Evolutionary conservation across 2,329 filamentous ascomycete genomes (phyloP).

Genomic region (Corynespora cassiicola): DNA sequence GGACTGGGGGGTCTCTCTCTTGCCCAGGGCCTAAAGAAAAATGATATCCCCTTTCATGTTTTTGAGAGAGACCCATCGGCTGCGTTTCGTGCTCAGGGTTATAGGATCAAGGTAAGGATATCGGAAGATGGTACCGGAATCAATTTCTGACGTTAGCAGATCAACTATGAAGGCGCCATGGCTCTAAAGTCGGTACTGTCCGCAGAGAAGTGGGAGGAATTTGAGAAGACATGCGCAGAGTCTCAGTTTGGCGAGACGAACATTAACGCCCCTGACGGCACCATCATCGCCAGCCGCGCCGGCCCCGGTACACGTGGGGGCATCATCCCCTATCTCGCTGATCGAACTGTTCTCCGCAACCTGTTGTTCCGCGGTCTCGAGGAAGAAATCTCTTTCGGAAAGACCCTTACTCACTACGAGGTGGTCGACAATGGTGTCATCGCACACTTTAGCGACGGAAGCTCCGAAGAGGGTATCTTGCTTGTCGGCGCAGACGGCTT

Average conservation of each 20-base stretch:
- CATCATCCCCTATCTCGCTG: conserved; percentile 8
- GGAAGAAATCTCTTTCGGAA: conserved; percentile 9
- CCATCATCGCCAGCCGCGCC: conserved; percentile 10
- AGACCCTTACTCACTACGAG: conserved; percentile 13
- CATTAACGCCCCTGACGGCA: conserved; percentile 13
- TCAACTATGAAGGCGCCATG: conserved; percentile 10
- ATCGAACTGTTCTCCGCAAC: conserved; percentile 11
- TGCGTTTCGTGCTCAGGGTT: conserved; percentile 16
- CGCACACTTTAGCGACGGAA: conserved; percentile 14
- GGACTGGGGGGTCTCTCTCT: conserved; percentile 22
- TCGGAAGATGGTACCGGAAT: background rate
- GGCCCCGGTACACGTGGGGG: conserved; percentile 9
- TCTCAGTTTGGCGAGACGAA: conserved; percentile 15
- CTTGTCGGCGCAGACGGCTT: conserved; percentile 51
- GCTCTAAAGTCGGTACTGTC: conserved; percentile 8
- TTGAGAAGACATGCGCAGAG: conserved; percentile 15
- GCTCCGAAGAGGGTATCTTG: conserved; percentile 2
- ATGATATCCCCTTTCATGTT: conserved; percentile 19
- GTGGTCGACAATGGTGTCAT: conserved; percentile 3
- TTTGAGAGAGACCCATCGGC: conserved; percentile 19
- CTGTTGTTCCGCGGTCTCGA: conserved; percentile 9
- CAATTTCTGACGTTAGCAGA: background rate
- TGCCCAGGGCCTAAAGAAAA: conserved; percentile 19
- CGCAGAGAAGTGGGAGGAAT: conserved; percentile 10
- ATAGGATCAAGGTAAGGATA: conserved; percentile 10